Evolutionary conservation across 1,284 basidiomycete genomes (phyloP).

Genomic region (Salmacisia buchloeana): DNA sequence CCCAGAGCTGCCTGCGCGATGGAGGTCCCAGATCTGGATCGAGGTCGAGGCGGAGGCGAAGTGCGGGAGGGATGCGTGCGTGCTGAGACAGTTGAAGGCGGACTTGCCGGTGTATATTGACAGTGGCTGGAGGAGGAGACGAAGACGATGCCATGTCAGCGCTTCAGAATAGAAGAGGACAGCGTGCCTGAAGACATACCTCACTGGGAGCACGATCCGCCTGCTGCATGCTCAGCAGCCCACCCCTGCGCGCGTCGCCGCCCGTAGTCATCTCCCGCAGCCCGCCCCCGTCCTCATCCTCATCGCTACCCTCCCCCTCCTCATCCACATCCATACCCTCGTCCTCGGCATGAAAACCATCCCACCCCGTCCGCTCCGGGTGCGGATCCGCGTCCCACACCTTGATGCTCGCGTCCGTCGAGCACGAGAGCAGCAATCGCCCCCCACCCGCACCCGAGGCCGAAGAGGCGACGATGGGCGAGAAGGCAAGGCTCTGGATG

Average conservation of each 20-base stretch:
- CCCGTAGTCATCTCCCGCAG: slow-evolving; percentile 31
- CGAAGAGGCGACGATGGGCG: slow-evolving; percentile 57
- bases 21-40: slow-evolving; percentile 97
- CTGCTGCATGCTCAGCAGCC: slow-evolving; percentile 37
- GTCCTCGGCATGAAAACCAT: slow-evolving; percentile 26
- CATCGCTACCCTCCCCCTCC: slow-evolving; percentile 32
- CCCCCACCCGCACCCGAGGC: slow-evolving; percentile 52
- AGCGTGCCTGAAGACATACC: slow-evolving; percentile 10
- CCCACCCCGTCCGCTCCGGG: slow-evolving; percentile 49
- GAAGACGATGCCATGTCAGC: neutral
- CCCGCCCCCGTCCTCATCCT: slow-evolving; percentile 40
- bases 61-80: slow-evolving; percentile 75
- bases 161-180: neutral
- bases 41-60: slow-evolving; percentile 90
- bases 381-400: slow-evolving; percentile 65
- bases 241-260: slow-evolving; percentile 27
- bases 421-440: slow-evolving; percentile 82
- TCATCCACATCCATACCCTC: no score
- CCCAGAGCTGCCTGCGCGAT: slow-evolving; percentile 68
- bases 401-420: slow-evolving; percentile 84
- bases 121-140: slow-evolving; percentile 22
- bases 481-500: slow-evolving; percentile 68
- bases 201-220: slow-evolving; percentile 30
- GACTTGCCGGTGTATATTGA: slow-evolving; percentile 41
- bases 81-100: slow-evolving; percentile 74